Conservation (phyloP, 2,329 filamentous ascomycete species). For the Aspergillus pseudoviridinutans region DNA sequence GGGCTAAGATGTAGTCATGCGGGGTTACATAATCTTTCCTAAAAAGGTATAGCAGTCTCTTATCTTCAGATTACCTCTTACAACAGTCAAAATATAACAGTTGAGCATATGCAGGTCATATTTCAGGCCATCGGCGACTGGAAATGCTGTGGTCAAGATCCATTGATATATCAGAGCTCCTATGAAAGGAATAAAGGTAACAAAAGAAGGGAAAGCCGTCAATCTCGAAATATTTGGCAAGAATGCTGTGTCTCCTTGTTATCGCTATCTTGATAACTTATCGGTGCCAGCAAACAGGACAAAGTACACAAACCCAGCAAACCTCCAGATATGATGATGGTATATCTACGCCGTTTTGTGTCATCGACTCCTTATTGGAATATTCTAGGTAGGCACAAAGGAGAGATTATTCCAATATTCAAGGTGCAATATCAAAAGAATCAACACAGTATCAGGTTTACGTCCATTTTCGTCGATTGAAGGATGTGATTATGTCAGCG, state of each 20-base stretch:
- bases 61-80: not conserved
- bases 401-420: too few relatives aligned
- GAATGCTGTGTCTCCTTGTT: not conserved
- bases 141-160: not conserved
- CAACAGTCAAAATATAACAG: too few relatives aligned
- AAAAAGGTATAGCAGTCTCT: not conserved
- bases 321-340: constrained; percentile 15
- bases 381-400: too few relatives aligned
- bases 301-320: constrained; percentile 25
- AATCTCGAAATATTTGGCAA: too few relatives aligned
- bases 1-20: not conserved
- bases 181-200: not conserved
- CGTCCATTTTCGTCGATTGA: not conserved
- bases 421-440: too few relatives aligned
- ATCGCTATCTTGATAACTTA: constrained; percentile 3
- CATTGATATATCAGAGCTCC: not conserved
- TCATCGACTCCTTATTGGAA: not conserved
- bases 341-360: not conserved
- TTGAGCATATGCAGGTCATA: not conserved
- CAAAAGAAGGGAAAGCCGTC: too few relatives aligned
- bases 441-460: not conserved
- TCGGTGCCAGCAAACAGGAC: constrained; percentile 15
- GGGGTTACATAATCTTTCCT: not conserved
- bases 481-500: constrained; percentile 7
- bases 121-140: not conserved